These are phyloP conservation scores for Artemisia argyi DNA, from an alignment of 129 eudicot species.

Conservation along the genomic window DNA sequence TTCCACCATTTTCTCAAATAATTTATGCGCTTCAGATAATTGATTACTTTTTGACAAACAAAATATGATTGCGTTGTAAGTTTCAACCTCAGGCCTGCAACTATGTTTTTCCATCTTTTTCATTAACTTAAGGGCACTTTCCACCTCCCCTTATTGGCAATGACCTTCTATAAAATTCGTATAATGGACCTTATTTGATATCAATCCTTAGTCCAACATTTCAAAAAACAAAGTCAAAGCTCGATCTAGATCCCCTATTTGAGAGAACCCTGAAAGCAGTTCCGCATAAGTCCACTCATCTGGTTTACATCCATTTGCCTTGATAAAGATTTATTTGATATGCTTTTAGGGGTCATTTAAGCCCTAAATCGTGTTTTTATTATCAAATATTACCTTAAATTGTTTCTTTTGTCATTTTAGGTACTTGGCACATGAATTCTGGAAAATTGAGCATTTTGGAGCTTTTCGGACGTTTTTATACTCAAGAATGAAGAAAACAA, in stretches of 20 bases:
- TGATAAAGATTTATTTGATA: too few relatives aligned
- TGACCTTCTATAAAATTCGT: constrained; percentile 70
- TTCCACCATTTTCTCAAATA: constrained; percentile 48
- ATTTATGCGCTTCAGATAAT: constrained; percentile 54
- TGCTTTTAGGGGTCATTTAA: too few relatives aligned
- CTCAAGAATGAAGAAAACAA: too few relatives aligned
- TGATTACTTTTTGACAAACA: constrained; percentile 50
- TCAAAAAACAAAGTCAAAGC: constrained; percentile 53
- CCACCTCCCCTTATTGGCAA: constrained; percentile 61
- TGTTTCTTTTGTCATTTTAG: too few relatives aligned
- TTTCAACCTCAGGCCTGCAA: constrained; percentile 48
- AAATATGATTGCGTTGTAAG: constrained; percentile 65
- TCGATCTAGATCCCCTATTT: constrained; percentile 58
- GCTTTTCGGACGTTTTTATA: too few relatives aligned
- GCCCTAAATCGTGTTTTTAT: too few relatives aligned
- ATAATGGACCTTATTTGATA: constrained; percentile 61
- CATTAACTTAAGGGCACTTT: constrained; percentile 51
- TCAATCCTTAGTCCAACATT: constrained; percentile 59
- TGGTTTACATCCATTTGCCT: constrained; percentile 67
- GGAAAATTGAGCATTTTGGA: too few relatives aligned
- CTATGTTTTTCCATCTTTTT: constrained; percentile 55
- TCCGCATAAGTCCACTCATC: constrained; percentile 78
- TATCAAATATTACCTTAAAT: too few relatives aligned
- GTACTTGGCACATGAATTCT: too few relatives aligned
- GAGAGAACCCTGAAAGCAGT: constrained; percentile 72